These are phyloP conservation scores for Pseudoturritis turrita DNA, from an alignment of 345 rosid genomes.

Conservation along the genomic window DNA sequence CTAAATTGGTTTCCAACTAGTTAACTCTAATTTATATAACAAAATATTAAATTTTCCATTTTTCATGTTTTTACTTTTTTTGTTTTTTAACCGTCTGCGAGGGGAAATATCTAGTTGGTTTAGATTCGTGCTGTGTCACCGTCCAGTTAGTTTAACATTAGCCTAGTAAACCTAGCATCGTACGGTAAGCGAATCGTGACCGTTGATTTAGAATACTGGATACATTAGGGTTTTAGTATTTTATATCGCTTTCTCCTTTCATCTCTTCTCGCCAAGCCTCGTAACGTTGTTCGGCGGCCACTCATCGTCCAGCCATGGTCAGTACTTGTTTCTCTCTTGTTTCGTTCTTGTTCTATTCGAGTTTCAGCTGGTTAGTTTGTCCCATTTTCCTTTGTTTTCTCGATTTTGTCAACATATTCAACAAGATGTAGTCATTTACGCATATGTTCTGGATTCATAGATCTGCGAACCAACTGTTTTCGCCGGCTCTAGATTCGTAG, in stretches of 20 bases:
- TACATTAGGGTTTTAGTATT: not conserved
- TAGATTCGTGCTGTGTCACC: not conserved
- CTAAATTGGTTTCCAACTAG: too few species aligned
- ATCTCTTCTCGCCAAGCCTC: not conserved
- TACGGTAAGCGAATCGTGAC: not conserved
- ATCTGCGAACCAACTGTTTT: not conserved
- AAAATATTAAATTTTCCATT: too few species aligned
- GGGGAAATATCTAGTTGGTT: not conserved
- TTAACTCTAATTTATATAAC: too few species aligned
- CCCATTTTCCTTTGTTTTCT: not conserved
- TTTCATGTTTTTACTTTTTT: too few species aligned
- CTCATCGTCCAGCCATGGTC: not conserved
- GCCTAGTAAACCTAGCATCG: not conserved
- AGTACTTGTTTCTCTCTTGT: not conserved
- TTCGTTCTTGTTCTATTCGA: not conserved
- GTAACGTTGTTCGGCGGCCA: conserved; percentile 8
- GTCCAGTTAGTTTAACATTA: not conserved
- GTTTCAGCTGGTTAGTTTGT: not conserved
- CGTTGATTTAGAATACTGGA: not conserved
- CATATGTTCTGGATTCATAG: not conserved
- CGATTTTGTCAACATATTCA: not conserved
- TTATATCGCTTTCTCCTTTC: not conserved
- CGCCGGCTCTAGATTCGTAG: not conserved
- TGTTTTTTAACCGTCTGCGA: too few species aligned
- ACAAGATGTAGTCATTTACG: not conserved